Evolutionary conservation across 768 basidiomycete species (phyloP), one percentile per base, ranked within the genome.

Genomic region (Mycena venus): DNA sequence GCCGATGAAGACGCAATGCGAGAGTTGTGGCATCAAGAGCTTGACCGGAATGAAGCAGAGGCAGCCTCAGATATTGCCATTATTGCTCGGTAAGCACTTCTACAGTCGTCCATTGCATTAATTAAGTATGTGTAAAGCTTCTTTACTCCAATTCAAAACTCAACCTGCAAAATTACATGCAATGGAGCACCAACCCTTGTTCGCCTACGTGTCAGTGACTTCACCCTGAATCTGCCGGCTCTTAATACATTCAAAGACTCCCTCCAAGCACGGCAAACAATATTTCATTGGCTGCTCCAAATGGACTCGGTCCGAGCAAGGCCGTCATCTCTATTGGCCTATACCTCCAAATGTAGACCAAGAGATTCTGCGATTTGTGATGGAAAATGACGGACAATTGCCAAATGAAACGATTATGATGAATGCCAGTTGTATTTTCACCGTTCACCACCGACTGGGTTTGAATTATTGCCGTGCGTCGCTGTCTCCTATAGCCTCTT

Each of bases 11-110:
- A 14, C 9, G 49, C 49, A 27, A 53, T 27, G 23, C 10, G 25
- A 53, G 49, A 47, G 44, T 19, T 47, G 7, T 47, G 44, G n/a
- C 7, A n/a, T 21, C 44, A 47, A 17, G 44, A 73, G 23, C 49
- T 73, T 0, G 59, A 68, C 23, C 44, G 31, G 4, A 73, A 73
- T 27, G 72, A 73, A 27, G n/a, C 42, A 0, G 72, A 73, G n/a
- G 72, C 72, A 3, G 72, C 72, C 14, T 65, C 71, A 38, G 36
- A 38, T 38, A 4, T 38, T 38, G 36, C 36, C 36, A 38, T 38
- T n/a, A n/a, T 38, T 38, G 36, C 36, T 38, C 36, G 36, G 36
- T 38, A 38, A 38, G 36, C 36, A 38, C 36, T 14, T 38, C 4
- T 9, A 38, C 36, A 38, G 36, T 38, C 4, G n/a, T 49, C 21